Percentiles rank a stretch among this genome's conserved stretches.
phyloP scores from a whole-genome alignment of 495 filamentous ascomycete genomes.

The Neurospora discreta region DNA sequence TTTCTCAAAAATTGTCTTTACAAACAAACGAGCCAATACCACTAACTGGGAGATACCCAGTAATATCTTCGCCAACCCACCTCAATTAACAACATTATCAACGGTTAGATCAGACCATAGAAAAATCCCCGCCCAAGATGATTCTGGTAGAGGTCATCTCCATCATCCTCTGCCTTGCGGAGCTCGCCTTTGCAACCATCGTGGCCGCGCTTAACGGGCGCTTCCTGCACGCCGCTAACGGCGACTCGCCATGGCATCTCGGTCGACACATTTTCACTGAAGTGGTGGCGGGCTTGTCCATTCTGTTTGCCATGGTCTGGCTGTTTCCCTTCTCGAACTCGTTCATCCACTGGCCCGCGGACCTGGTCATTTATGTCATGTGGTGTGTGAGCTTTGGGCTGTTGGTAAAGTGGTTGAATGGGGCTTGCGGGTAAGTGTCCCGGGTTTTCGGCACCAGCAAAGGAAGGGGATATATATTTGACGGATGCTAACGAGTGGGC shows the following conservation, averaged over 20 bases:
- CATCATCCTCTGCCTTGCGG: conserved; percentile 34
- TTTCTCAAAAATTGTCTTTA: too few species aligned
- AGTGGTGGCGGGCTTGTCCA: conserved; percentile 34
- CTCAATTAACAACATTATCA: neutral
- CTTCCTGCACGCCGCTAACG: conserved; percentile 26
- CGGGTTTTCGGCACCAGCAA: neutral
- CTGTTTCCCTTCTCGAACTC: conserved; percentile 33
- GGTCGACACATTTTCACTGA: conserved; percentile 39
- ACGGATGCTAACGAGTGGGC: neutral
- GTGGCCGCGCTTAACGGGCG: conserved; percentile 36
- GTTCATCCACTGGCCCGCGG: conserved; percentile 40
- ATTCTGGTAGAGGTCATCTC: conserved; percentile 27
- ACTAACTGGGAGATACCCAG: too few species aligned
- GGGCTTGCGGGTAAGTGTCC: conserved; percentile 50
- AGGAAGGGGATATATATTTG: neutral
- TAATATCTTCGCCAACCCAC: neutral
- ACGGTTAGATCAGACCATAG: neutral
- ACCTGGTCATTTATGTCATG: conserved; percentile 45
- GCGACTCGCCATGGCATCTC: conserved; percentile 24
- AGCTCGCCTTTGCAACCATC: conserved; percentile 36
- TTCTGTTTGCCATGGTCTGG: conserved; percentile 37
- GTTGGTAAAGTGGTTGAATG: conserved; percentile 39
- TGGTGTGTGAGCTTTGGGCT: conserved; percentile 59
- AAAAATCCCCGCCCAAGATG: conserved; percentile 19
- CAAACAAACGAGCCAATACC: too few species aligned